A percentile compares a stretch with the other conserved stretches of the same genome.
Conservation (phyloP, 225 moss, liverwort and hornwort genomes). For the Bryum argenteum region DNA sequence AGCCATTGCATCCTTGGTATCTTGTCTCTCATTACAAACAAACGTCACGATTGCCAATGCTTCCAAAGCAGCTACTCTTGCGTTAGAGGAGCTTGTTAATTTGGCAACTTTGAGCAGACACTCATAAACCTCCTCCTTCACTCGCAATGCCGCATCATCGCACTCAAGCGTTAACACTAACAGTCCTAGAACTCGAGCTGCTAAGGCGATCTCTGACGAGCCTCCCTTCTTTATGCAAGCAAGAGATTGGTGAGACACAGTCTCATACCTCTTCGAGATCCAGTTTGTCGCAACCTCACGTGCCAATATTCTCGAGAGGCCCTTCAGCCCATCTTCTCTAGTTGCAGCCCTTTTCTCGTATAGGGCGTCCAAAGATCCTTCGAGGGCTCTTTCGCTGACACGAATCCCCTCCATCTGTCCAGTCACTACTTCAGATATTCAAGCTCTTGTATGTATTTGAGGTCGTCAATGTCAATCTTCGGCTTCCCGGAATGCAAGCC, state of each 20-base stretch:
- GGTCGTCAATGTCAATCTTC: too few relatives aligned
- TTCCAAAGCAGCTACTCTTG: constrained; percentile 50
- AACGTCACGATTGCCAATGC: constrained; percentile 39
- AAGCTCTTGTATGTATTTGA: too few relatives aligned
- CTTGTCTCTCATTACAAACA: constrained; percentile 45
- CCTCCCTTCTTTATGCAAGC: constrained; percentile 52
- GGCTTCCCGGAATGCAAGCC: too few relatives aligned
- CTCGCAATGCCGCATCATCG: constrained; percentile 38
- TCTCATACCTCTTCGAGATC: constrained; percentile 43
- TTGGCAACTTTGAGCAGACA: constrained; percentile 41
- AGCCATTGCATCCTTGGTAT: constrained; percentile 40
- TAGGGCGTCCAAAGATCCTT: constrained; percentile 41
- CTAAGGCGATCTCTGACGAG: constrained; percentile 39
- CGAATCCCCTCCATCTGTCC: constrained; percentile 18
- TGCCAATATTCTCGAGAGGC: background rate
- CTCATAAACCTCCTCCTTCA: constrained; percentile 48
- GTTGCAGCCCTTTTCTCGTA: constrained; percentile 45
- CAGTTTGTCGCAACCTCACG: constrained; percentile 32
- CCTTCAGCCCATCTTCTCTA: constrained; percentile 50
- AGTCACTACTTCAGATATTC: too few relatives aligned
- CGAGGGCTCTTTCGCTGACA: constrained; percentile 25
- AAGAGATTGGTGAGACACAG: constrained; percentile 48
- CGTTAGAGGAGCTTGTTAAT: constrained; percentile 23
- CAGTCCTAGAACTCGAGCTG: constrained; percentile 52
- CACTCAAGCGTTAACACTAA: constrained; percentile 44